phyloP scores from a whole-genome alignment of 257 asterid genomes.

The Nicotiana undulata region DNA sequence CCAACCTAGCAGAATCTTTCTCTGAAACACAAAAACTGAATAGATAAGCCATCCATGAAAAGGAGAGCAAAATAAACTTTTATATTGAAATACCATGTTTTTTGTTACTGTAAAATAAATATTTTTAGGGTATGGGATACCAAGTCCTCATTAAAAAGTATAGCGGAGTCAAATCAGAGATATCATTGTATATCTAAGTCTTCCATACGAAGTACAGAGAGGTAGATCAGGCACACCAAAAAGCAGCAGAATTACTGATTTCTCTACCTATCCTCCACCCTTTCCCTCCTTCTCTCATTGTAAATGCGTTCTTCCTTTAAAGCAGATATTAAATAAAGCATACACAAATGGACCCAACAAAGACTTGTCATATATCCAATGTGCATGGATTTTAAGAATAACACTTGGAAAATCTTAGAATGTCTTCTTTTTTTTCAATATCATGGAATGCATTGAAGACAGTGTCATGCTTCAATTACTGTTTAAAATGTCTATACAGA shows the following conservation, averaged over 20 bases:
- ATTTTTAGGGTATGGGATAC: no score
- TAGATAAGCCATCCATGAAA: background rate
- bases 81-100: background rate
- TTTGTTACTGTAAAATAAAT: background rate
- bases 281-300: background rate
- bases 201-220: background rate
- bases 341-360: background rate
- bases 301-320: background rate
- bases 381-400: background rate
- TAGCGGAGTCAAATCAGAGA: background rate
- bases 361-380: background rate
- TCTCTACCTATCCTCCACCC: background rate
- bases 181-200: background rate
- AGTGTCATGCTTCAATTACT: background rate
- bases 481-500: background rate
- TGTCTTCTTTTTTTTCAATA: background rate
- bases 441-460: background rate
- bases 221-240: background rate
- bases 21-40: conserved; percentile 17
- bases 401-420: background rate
- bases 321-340: background rate
- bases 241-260: background rate
- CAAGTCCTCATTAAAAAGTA: background rate
- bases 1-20: conserved; percentile 17
- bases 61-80: background rate